Evolutionary conservation across 768 basidiomycete species (phyloP).

Genomic region (Tylopilus felleus): DNA sequence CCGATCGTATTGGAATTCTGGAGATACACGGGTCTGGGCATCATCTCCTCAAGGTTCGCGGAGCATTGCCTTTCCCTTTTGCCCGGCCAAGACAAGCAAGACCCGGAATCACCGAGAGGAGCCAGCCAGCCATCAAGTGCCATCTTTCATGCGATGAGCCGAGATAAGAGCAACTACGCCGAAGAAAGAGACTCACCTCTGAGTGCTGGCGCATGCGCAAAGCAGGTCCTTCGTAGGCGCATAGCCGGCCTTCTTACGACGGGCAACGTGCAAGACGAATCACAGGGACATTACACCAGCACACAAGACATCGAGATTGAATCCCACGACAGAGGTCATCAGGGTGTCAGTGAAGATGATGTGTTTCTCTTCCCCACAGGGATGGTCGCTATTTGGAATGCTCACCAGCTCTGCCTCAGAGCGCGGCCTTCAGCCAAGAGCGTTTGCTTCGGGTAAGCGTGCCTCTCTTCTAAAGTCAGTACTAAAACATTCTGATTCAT

Average conservation of each 20-base stretch:
- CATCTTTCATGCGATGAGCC: conserved; percentile 38
- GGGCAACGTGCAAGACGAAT: conserved; percentile 42
- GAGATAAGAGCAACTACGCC: conserved; percentile 70
- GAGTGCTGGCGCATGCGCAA: conserved; percentile 70
- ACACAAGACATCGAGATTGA: conserved; percentile 46
- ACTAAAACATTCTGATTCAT: neutral
- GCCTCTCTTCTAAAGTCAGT: neutral
- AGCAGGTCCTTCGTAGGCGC: conserved; percentile 79
- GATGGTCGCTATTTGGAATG: conserved; percentile 93
- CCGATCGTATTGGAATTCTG: conserved; percentile 84
- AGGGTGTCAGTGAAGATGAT: conserved; percentile 74
- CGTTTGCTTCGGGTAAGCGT: conserved; percentile 87
- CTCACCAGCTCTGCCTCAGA: conserved; percentile 66
- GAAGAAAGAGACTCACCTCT: conserved; percentile 90
- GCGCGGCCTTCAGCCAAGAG: conserved; percentile 66
- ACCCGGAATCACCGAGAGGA: conserved; percentile 19
- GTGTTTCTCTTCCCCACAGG: conserved; percentile 86
- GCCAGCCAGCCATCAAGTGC: conserved; percentile 5
- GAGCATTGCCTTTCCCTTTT: conserved; percentile 77
- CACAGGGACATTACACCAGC: conserved; percentile 40
- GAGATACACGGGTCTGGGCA: conserved; percentile 91
- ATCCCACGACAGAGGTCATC: conserved; percentile 67
- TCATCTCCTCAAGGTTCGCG: conserved; percentile 87
- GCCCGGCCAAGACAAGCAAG: conserved; percentile 37
- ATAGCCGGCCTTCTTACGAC: conserved; percentile 82